Evolutionary conservation across 2,329 filamentous ascomycete genomes (phyloP), one percentile per base, ranked within the genome.

Genomic region (Pseudocercospora macadamiae): DNA sequence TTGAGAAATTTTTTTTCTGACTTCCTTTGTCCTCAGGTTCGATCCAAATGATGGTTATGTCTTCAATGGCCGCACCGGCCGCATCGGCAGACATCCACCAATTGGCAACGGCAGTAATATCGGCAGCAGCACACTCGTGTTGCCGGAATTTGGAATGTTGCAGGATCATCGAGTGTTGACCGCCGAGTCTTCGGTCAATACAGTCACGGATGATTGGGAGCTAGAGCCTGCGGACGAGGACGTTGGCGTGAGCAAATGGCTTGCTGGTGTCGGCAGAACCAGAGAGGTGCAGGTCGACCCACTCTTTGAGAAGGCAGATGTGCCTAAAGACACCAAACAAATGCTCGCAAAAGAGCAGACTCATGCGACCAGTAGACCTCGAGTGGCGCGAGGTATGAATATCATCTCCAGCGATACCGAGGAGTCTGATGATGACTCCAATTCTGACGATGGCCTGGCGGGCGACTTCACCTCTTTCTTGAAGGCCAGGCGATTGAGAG

Each of bases 31-130:
- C 23, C 23, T 25, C 25, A 47, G 42, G 18, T 49, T 49, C 7
- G 45, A 51, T 12, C 12, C 14, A 4, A 51, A 19, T 21, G 51
- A 55, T 21, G 54, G 59, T 10, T 55, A 65, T 44, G 54, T 66
- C 1, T 70, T 71, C 64, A 69, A 70, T 42, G 67, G 66, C 37
- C 55, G 62, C 6, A 53, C 64, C 2, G 67, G 66, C 37, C 55
- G 62, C 6, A 53, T 63, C 2, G 67, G 63, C 10, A 34, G 44
- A 19, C 42, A 53, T 12, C 30, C 60, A 14, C 26, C 39, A n/a
- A 16, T 58, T 18, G 32, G n/a, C 25, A 36, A 18, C 6, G 36
- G 12, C 5, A 51, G 56, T 21, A 42, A 55, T 28, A 34, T 19
- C 2, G 48, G 19, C 21, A 9, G 45, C 53, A 18, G 32, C 26